Evolutionary conservation across 352 stramenopile species (phyloP).

Genomic region (Phytophthora megakarya): DNA sequence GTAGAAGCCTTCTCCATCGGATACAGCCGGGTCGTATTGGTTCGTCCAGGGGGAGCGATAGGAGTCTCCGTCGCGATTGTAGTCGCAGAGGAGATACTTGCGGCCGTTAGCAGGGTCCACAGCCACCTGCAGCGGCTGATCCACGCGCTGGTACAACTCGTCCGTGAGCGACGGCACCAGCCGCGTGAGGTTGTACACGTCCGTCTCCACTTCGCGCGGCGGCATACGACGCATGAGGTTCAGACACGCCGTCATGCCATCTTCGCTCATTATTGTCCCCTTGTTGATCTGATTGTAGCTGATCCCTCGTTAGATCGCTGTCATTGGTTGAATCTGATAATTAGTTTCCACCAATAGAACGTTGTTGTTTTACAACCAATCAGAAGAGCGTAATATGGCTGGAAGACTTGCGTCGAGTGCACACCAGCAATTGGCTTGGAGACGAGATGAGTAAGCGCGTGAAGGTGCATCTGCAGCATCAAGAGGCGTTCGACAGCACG

Average conservation of each 20-base stretch:
- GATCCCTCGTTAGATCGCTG: not conserved
- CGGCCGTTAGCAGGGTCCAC: conserved; percentile 87
- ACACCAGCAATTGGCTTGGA: conserved; percentile 23
- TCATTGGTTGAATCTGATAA: conserved; percentile 27
- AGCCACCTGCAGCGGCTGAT: conserved; percentile 90
- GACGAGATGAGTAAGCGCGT: conserved; percentile 60
- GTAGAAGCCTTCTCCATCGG: conserved; percentile 89
- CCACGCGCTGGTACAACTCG: conserved; percentile 93
- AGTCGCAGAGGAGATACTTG: conserved; percentile 94
- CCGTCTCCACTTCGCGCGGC: conserved; percentile 80
- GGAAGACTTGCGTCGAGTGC: conserved; percentile 32
- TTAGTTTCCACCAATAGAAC: conserved; percentile 13
- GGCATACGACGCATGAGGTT: conserved; percentile 92
- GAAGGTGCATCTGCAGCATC: conserved; percentile 67
- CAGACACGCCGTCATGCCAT: conserved; percentile 75
- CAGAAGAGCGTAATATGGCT: conserved; percentile 5
- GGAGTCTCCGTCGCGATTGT: conserved; percentile 95
- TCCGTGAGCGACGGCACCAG: conserved; percentile 84
- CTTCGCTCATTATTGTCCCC: conserved; percentile 8
- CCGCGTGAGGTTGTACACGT: conserved; percentile 86
- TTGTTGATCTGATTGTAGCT: conserved; percentile 8
- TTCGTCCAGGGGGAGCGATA: conserved; percentile 95
- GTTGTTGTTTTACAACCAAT: not conserved
- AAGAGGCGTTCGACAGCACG: conserved; percentile 57
- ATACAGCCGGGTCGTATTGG: conserved; percentile 79